phyloP scores from a whole-genome alignment of 371 early-diverging fungal genomes.

The Mucor saturninus region DNA sequence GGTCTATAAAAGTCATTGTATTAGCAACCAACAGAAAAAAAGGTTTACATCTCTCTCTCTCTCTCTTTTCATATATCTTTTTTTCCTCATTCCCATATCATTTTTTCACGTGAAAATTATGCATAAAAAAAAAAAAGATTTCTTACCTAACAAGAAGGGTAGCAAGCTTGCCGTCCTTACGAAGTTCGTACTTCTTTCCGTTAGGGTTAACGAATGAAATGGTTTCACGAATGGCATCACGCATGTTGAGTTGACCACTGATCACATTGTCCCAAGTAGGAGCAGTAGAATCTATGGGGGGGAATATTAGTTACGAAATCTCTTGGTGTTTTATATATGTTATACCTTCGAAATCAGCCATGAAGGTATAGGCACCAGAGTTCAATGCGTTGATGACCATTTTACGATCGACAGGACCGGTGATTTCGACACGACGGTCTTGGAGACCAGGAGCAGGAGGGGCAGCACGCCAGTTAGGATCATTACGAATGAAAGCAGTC shows the following conservation, averaged over 20 bases:
- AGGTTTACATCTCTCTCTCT: too few relatives aligned
- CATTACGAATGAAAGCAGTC: conserved; percentile 90
- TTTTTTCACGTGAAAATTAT: conserved; percentile 10
- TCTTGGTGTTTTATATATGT: neutral
- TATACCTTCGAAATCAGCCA: conserved; percentile 96
- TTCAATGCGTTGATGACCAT: conserved; percentile 98
- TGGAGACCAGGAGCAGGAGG: conserved; percentile 89
- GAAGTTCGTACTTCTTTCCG: conserved; percentile 90
- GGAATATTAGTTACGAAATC: neutral
- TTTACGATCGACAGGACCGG: conserved; percentile 97
- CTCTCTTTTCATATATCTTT: neutral
- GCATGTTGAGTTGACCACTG: conserved; percentile 91
- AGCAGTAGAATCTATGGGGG: conserved; percentile 80
- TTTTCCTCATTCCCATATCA: conserved; percentile 3
- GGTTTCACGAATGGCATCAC: conserved; percentile 87
- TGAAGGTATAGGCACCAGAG: conserved; percentile 91
- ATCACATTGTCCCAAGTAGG: conserved; percentile 92
- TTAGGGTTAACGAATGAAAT: conserved; percentile 85
- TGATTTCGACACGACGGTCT: conserved; percentile 96
- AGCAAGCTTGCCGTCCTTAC: conserved; percentile 78
- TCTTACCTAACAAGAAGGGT: conserved; percentile 86
- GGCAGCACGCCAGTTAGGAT: conserved; percentile 90
- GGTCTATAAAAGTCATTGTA: conserved; percentile 57
- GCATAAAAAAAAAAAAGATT: conserved; percentile 1
- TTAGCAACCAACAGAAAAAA: too few relatives aligned